phyloP scores from a whole-genome alignment of 1,284 basidiomycete species.

The Cystobasidiaceae sp. region DNA sequence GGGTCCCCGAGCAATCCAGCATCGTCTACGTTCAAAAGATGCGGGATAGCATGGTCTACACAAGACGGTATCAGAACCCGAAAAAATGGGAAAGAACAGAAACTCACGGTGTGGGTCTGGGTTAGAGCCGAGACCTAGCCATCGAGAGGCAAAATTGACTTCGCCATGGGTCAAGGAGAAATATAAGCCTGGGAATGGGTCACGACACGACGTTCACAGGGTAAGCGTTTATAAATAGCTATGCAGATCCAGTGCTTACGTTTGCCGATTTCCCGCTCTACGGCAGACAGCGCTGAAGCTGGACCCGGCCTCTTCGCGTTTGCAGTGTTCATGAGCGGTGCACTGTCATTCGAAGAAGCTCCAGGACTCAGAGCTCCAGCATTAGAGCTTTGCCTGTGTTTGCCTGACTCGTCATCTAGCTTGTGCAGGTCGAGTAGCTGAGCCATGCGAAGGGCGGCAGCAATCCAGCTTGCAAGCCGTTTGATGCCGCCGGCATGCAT shows the following conservation, averaged over 20 bases:
- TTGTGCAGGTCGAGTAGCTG: conserved; percentile 31
- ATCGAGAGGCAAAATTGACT: conserved; percentile 26
- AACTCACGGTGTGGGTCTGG: conserved; percentile 9
- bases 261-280: conserved; percentile 29
- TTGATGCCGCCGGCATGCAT: conserved; percentile 30
- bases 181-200: conserved; percentile 8
- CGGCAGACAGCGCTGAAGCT: background rate
- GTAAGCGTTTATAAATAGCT: background rate
- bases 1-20: conserved; percentile 15
- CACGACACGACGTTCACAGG: background rate
- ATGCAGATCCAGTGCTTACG: background rate
- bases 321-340: no score
- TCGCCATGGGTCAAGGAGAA: conserved; percentile 28
- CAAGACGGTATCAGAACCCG: background rate
- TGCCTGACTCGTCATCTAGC: conserved; percentile 8
- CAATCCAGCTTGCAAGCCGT: conserved; percentile 25
- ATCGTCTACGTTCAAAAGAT: conserved; percentile 24
- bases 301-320: background rate
- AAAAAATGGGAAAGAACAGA: background rate
- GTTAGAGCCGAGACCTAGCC: conserved; percentile 29
- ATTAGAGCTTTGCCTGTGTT: background rate
- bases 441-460: conserved; percentile 29
- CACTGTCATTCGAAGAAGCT: background rate
- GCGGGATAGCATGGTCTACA: conserved; percentile 20
- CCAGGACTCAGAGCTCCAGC: background rate